Evolutionary conservation across 176 grass and related monocot species (phyloP), one percentile per base, ranked within the genome.

Genomic region (Eremochloa ophiuroides): DNA sequence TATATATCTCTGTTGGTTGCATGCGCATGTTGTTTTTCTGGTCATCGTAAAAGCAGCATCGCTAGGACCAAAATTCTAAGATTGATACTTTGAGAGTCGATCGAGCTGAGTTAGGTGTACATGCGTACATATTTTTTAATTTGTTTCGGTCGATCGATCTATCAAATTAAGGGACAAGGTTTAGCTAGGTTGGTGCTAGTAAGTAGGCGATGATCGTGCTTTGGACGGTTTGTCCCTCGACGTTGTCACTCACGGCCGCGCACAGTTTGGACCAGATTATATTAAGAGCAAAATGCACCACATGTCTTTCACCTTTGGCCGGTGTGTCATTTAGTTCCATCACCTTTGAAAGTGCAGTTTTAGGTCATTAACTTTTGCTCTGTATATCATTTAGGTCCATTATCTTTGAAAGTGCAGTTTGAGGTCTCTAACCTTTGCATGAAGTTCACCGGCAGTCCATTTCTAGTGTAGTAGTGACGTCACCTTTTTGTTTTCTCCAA

Each of bases 211-310:
- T 87, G 65, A 87, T 87, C 66, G 42, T 77, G 42, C 13, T 71
- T 82, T 87, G 85, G 85, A 82, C 79, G 23, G 53, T 81, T 23
- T 87, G 85, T 81, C 85, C 39, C 85, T 86, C n/a, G 48, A 69
- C 39, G 9, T 12, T 78, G 55, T 29, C 75, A 86, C 76, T 66
- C 67, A 34, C 50, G 12, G 53, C 79, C 85, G 79, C 65, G 85
- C 79, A 77, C n/a, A n/a, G 73, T 87, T 46, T 79, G 79, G 65
- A 58, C 29, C 72, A 66, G 59, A 85, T 78, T 62, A 22, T n/a
- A 18, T 53, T 50, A 47, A n/a, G n/a, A n/a, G n/a, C n/a, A n/a
- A n/a, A n/a, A n/a, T n/a, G n/a, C n/a, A n/a, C n/a, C n/a, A n/a
- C n/a, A n/a, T n/a, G n/a, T n/a, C n/a, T n/a, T n/a, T n/a, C n/a